Evolutionary conservation across 345 rosid genomes (phyloP), one percentile per base, ranked within the genome.

Genomic region (Rhodamnia rubescens): DNA sequence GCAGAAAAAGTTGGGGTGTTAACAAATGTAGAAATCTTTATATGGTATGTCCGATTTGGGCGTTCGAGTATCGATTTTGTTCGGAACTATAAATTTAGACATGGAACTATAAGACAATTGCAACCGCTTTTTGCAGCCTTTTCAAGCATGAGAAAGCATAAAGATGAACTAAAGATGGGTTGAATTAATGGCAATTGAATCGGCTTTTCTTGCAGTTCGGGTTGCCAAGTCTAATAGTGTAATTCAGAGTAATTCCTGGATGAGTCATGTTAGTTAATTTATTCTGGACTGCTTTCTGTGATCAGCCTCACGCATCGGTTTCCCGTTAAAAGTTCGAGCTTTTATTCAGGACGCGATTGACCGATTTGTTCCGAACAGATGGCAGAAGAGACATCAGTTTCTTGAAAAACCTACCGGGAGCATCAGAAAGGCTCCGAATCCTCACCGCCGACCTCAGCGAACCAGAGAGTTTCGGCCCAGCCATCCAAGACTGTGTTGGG

Each of bases 401-500:
- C 92, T 88, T 91, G 69, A 94, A 92, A 56, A 91, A 81, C 81
- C 91, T 92, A 27, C 94, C 92, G 11, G 91, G 90, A 57, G 98
- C 98, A 85, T 81, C 91, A 4, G 86, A 90, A 83, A 89, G 87
- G 75, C 98, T 95, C 29, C 54, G 87, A 56, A 89, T 85, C 50
- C 84, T 88, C 50, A 50, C 84, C 2, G 87, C 90, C n/a, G 90
- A 89, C 44, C 89, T 90, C 11, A 51, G 49, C 8, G 83, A 85
- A 82, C 92, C 91, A 0, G 69, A 78, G 50, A 90, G 89, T 83
- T 90, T 90, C 51, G 27, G 24, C 10, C 74, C 21, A 1, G 91
- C 91, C 18, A 85, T 90, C 24, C 50, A 54, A 14, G 92, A 86
- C 16, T 89, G 90, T 74, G 42, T 22, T 2, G 92, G 91, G 0